These are phyloP conservation scores for Chrysopogon serrulatus DNA, from an alignment of 176 grass and related monocot species.

Conservation along the genomic window DNA sequence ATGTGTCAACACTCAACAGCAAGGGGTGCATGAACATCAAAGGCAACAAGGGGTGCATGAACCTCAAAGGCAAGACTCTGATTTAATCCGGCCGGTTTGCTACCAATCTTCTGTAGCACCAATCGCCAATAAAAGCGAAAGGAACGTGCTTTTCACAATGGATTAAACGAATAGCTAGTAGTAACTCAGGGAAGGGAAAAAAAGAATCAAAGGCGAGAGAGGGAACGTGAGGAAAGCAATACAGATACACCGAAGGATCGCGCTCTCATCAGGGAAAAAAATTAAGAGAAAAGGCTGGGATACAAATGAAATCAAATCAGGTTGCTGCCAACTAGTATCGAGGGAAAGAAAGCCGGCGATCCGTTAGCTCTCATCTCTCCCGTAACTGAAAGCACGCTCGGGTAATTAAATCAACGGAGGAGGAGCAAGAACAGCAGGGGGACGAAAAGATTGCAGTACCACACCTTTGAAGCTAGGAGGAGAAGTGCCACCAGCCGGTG, in stretches of 20 bases:
- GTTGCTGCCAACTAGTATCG: background rate
- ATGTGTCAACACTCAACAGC: background rate
- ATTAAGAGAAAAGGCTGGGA: background rate
- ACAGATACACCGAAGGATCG: conserved; percentile 12
- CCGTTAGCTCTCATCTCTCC: background rate
- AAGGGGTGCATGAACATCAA: too few species aligned
- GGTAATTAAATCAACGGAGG: background rate
- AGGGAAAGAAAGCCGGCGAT: background rate
- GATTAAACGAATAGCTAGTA: background rate
- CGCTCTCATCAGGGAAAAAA: background rate
- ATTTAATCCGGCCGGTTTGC: background rate
- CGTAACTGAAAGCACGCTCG: background rate
- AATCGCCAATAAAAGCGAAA: background rate
- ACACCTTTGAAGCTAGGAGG: background rate
- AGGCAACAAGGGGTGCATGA: too few species aligned
- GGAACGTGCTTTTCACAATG: background rate
- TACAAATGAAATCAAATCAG: background rate
- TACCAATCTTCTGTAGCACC: background rate
- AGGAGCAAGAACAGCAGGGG: background rate
- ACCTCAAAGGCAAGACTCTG: background rate
- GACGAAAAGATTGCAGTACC: background rate
- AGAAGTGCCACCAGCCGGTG: background rate
- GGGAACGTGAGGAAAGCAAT: background rate
- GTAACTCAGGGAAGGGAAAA: background rate
- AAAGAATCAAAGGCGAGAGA: background rate